Conservation (phyloP, 1,139 yeast genomes). For the Debaryomyces robertsiae region DNA sequence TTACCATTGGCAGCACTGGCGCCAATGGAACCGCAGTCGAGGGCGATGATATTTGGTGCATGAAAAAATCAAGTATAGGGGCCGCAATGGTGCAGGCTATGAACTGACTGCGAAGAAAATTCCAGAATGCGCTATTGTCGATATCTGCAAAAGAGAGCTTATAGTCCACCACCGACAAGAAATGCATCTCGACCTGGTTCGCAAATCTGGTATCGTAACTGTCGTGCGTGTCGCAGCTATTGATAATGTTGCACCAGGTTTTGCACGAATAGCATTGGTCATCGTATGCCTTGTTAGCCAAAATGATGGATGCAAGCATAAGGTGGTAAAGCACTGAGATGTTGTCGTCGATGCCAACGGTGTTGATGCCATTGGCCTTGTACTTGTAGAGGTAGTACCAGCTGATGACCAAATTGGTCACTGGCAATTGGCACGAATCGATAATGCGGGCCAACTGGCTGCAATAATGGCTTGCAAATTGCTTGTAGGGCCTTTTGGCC, state of each 20-base stretch:
- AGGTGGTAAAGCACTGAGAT: slow-evolving; percentile 28
- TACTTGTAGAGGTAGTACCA: slow-evolving; percentile 36
- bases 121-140: slow-evolving; percentile 32
- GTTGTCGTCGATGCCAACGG: slow-evolving; percentile 18
- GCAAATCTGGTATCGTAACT: slow-evolving; percentile 24
- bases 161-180: slow-evolving; percentile 32
- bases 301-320: slow-evolving; percentile 38
- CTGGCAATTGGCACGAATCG: slow-evolving; percentile 32
- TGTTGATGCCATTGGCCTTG: slow-evolving; percentile 20
- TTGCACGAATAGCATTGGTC: slow-evolving; percentile 56
- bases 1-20: slow-evolving; percentile 2
- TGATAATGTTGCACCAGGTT: slow-evolving; percentile 43
- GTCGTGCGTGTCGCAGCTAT: slow-evolving; percentile 8
- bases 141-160: slow-evolving; percentile 30
- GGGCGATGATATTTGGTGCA: not conserved
- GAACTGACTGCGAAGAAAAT: slow-evolving; percentile 10
- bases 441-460: slow-evolving; percentile 24
- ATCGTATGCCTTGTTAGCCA: slow-evolving; percentile 52
- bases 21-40: slow-evolving; percentile 2
- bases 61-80: slow-evolving; percentile 1
- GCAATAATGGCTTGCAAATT: slow-evolving; percentile 24
- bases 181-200: slow-evolving; percentile 34
- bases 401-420: slow-evolving; percentile 34
- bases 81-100: not conserved
- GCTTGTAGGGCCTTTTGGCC: slow-evolving; percentile 9